Conservation (phyloP, 202 grass and related monocot species). For the Saccharum hybrid region DNA sequence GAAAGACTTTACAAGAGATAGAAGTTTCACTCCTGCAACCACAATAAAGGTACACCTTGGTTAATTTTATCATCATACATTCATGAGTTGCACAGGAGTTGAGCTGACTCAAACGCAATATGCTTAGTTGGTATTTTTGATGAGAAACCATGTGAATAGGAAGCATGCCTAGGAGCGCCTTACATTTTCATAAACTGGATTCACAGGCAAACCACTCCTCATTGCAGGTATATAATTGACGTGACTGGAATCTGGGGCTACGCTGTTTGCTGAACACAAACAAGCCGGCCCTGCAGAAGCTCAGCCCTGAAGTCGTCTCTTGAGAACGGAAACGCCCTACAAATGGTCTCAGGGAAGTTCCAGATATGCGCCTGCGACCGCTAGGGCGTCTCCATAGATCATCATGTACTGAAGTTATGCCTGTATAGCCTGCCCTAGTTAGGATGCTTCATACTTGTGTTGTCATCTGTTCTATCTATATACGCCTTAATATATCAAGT, state of each 20-base stretch:
- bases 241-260: background rate
- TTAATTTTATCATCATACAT: slow-evolving; percentile 4
- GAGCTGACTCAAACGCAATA: background rate
- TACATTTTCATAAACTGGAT: background rate
- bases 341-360: slow-evolving; percentile 31
- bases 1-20: slow-evolving; percentile 97
- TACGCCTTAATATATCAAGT: background rate
- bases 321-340: background rate
- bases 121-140: background rate
- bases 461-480: slow-evolving; percentile 19
- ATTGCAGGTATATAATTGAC: slow-evolving; percentile 23
- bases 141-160: background rate
- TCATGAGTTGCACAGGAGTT: slow-evolving; percentile 17
- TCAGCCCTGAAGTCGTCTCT: slow-evolving; percentile 14
- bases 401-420: slow-evolving; percentile 35
- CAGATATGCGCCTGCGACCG: slow-evolving; percentile 32
- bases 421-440: slow-evolving; percentile 35
- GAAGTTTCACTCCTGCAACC: slow-evolving; percentile 86
- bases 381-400: slow-evolving; percentile 1
- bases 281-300: slow-evolving; percentile 9
- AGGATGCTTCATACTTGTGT: background rate
- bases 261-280: slow-evolving; percentile 30
- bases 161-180: background rate
- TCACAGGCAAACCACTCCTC: background rate
- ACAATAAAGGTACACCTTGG: slow-evolving; percentile 56